phyloP scores from a whole-genome alignment of 495 filamentous ascomycete genomes.

The Tuber brumale region DNA sequence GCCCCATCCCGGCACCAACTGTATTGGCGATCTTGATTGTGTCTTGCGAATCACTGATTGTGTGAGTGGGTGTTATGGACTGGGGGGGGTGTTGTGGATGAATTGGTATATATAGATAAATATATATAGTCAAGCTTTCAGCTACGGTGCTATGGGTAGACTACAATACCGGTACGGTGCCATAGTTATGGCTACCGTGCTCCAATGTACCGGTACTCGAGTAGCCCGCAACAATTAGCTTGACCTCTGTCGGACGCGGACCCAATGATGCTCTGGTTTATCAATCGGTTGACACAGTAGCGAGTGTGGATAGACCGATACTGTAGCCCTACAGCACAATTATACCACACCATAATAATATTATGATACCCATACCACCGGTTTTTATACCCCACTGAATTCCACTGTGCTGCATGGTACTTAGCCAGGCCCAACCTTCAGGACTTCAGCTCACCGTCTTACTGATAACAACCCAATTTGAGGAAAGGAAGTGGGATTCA shows the following conservation, averaged over 20 bases:
- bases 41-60: conserved; percentile 3
- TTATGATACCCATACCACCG: not conserved
- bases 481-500: not conserved
- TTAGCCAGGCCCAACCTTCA: not conserved
- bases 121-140: not conserved
- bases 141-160: not conserved
- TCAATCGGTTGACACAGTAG: not conserved
- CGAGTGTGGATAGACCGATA: not conserved
- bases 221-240: not conserved
- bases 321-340: not conserved
- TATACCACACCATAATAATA: not conserved
- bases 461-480: not conserved
- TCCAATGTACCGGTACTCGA: not conserved
- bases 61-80: not conserved
- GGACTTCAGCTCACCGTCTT: not conserved
- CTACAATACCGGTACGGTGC: not conserved
- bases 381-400: not conserved
- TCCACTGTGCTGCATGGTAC: not conserved
- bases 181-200: not conserved
- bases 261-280: not conserved
- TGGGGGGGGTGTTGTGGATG: not conserved
- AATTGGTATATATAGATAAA: not conserved
- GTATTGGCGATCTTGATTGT: conserved; percentile 2
- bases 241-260: not conserved
- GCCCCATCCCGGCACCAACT: not conserved